These are phyloP conservation scores for Metarhizium brunneum DNA, from an alignment of 2,329 filamentous ascomycete genomes.

Conservation along the genomic window DNA sequence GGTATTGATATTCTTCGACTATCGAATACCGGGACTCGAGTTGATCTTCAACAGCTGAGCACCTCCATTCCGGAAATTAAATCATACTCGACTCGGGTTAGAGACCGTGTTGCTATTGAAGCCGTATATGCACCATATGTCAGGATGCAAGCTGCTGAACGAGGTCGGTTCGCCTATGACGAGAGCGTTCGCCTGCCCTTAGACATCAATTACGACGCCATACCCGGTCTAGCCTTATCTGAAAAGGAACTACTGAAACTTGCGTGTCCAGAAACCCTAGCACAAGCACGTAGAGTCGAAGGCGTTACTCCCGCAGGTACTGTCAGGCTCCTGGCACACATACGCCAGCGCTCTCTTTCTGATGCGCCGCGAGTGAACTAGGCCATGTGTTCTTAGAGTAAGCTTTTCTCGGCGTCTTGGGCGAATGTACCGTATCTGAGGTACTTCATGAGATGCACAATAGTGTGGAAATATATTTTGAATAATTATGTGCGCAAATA, in stretches of 20 bases:
- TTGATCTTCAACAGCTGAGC: slow-evolving; percentile 44
- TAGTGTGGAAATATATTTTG: not conserved
- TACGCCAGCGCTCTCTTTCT: slow-evolving; percentile 28
- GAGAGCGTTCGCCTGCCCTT: slow-evolving; percentile 64
- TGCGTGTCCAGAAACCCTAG: slow-evolving; percentile 73
- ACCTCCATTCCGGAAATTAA: slow-evolving; percentile 46
- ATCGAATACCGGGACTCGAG: slow-evolving; percentile 37
- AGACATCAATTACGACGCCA: slow-evolving; percentile 64
- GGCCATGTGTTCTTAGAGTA: not conserved
- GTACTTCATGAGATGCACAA: not conserved
- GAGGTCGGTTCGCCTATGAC: slow-evolving; percentile 62
- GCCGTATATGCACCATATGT: slow-evolving; percentile 83
- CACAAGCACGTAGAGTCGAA: slow-evolving; percentile 81
- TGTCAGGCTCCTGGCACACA: slow-evolving; percentile 51
- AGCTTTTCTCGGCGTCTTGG: not conserved
- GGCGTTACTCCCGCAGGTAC: slow-evolving; percentile 58
- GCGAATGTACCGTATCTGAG: not conserved
- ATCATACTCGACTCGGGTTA: slow-evolving; percentile 48
- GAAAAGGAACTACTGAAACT: slow-evolving; percentile 63
- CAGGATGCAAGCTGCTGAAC: slow-evolving; percentile 57
- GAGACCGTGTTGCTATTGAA: slow-evolving; percentile 67
- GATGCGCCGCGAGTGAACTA: not conserved
- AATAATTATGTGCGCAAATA: not conserved
- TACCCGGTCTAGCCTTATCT: slow-evolving; percentile 69
- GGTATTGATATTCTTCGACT: slow-evolving; percentile 75